Evolutionary conservation across 1,284 basidiomycete species (phyloP), one percentile per base, ranked within the genome.

Genomic region (Takashimella tepidaria): DNA sequence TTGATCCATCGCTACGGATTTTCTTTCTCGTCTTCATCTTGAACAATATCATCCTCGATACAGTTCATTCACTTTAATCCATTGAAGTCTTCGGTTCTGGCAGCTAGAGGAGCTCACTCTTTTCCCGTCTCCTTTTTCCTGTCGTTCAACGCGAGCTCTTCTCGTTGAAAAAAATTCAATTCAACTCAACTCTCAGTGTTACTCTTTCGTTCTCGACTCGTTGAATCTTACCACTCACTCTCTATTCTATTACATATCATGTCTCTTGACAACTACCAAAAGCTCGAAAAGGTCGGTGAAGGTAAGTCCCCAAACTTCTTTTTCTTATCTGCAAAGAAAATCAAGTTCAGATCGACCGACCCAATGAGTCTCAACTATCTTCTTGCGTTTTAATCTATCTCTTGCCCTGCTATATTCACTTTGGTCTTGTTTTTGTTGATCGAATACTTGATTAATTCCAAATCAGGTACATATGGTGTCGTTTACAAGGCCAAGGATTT

Each of bases 401-500:
- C 31, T 37, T n/a, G n/a, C n/a, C n/a, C n/a, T n/a, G n/a, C n/a
- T n/a, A n/a, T n/a, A n/a, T n/a, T n/a, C n/a, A n/a, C n/a, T n/a
- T n/a, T n/a, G n/a, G n/a, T n/a, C n/a, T 13, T 20, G 22, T 16
- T 47, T 26, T 51, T 43, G 49, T 27, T 37, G 21, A 8, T 8
- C 31, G 31, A 37, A 16, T 8, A 37, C 10, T 37, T 16, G 16
- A 8, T 37, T 16, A 8, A 37, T 8, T 16, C 8, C 22, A n/a
- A 20, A 16, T 23, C 63, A 98, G 95, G 95, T 66, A 98, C 96
- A 45, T 98, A 98, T 67, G 96, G 96, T 60, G 95, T 98, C 52
- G 95, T 98, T 19, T 98, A 98, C 82, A 92, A 92, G 76, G 90
- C 89, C 42, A 82, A 83, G 62, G 90, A 93, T 68, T 76, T 84